Percentiles rank a stretch among this genome's conserved stretches.
Conservation (phyloP, 1,139 yeast species). For the Yamadazyma jaroonii region DNA sequence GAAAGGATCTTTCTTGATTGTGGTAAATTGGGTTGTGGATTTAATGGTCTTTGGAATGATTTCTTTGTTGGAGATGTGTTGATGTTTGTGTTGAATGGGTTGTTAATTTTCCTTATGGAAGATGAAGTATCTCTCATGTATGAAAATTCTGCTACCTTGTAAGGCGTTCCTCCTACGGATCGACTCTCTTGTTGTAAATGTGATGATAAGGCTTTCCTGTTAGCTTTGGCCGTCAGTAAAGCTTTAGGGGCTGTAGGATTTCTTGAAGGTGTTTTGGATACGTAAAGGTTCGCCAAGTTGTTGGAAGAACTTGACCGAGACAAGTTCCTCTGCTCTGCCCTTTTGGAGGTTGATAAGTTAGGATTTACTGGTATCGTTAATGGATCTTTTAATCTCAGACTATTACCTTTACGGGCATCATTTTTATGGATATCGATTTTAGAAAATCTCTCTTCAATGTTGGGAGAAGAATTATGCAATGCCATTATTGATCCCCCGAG, state of each 20-base stretch:
- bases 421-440: constrained; percentile 9
- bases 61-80: not conserved
- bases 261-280: constrained; percentile 12
- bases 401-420: not conserved
- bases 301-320: constrained; percentile 11
- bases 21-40: not conserved
- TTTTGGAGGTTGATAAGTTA: constrained; percentile 14
- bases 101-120: constrained; percentile 11
- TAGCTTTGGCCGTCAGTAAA: constrained; percentile 10
- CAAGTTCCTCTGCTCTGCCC: constrained; percentile 14
- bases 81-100: constrained; percentile 9
- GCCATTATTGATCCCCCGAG: not conserved
- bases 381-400: not conserved
- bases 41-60: not conserved
- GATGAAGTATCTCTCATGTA: constrained; percentile 18
- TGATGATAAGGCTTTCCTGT: constrained; percentile 2
- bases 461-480: constrained; percentile 8
- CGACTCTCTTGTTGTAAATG: constrained; percentile 7
- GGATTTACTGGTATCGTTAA: constrained; percentile 13
- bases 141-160: constrained; percentile 7
- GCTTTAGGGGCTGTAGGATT: constrained; percentile 4
- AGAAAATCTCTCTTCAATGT: constrained; percentile 15
- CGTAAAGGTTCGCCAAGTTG: constrained; percentile 4
- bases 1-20: constrained; percentile 4
- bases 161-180: constrained; percentile 10